Evolutionary conservation across 768 basidiomycete species (phyloP), one percentile per base, ranked within the genome.

Genomic region (Strobilomyces dryophilus): DNA sequence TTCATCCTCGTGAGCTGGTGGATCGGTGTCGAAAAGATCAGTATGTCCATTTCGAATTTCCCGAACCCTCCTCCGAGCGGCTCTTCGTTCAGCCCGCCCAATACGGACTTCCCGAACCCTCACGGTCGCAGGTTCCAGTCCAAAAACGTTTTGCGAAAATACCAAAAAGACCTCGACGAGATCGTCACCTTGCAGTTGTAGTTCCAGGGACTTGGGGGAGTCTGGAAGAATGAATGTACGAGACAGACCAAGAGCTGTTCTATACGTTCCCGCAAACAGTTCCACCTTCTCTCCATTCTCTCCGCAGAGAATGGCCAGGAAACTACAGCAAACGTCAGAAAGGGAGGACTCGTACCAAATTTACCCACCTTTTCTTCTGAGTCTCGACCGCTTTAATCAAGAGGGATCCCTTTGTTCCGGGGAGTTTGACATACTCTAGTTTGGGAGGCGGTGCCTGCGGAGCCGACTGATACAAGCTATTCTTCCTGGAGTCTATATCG

Each of bases 211-310:
- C 26, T 88, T 80, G 4, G 92, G 92, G 12, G 92, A 92, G 64
- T 95, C 92, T 0, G 92, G 92, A 35, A 95, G 74, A 57, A 95
- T 94, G 67, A 95, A 95, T 1, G 92, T 95, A 41, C 92, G 81
- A n/a, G 92, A 94, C 32, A 95, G 78, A 0, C 88, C 88, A 14
- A 95, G 80, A 6, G 92, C 91, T n/a, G 89, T 90, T 49, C 87
- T 79, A 59, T 90, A 89, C 11, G 92, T 92, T 26, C 93, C 92
- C 37, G 93, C 92, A 68, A 95, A 95, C 11, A 95, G 74, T 63
- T 95, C 92, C 44, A 95, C 92, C 63, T 94, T 92, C 73, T 95
- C 92, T 15, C 91, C 93, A 58, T 83, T 87, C 32, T 95, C 93
- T 18, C 92, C 92, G 58, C 93, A 95, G 0, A 95, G 79, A 61